Evolutionary conservation across 2,329 filamentous ascomycete genomes (phyloP).

Genomic region (Paraphoma sp.): DNA sequence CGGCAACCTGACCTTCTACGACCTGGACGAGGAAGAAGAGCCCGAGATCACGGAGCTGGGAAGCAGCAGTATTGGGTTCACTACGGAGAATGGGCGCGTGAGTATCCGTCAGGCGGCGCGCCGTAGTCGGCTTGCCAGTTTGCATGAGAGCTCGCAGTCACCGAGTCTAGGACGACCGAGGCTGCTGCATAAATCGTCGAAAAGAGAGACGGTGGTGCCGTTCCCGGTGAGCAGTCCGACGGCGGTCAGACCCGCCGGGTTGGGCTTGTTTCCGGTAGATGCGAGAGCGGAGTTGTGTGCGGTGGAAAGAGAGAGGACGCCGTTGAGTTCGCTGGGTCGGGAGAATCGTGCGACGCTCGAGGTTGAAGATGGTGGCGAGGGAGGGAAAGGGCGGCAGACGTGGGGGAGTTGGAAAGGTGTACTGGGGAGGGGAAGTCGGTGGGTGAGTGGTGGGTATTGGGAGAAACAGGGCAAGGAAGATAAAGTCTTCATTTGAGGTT

Average conservation of each 20-base stretch:
- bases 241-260: constrained; percentile 2
- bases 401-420: constrained; percentile 34
- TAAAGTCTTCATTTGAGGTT: constrained; percentile 30
- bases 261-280: constrained; percentile 19
- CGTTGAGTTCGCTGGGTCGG: constrained; percentile 15
- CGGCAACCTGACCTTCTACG: constrained; percentile 28
- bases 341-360: constrained; percentile 20
- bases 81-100: constrained; percentile 15
- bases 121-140: constrained; percentile 8
- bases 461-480: constrained; percentile 17
- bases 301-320: constrained; percentile 18
- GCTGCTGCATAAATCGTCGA: constrained; percentile 5
- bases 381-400: constrained; percentile 23
- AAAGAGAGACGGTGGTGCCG: constrained; percentile 5
- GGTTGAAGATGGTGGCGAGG: constrained; percentile 15
- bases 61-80: constrained; percentile 23
- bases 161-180: background rate
- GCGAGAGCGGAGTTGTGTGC: constrained; percentile 13
- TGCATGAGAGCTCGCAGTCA: constrained; percentile 3
- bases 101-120: constrained; percentile 3
- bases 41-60: constrained; percentile 24
- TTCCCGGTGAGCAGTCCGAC: background rate
- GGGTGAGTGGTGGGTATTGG: constrained; percentile 18
- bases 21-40: constrained; percentile 29
- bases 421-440: constrained; percentile 17